Percentiles rank a stretch among this genome's conserved stretches.
phyloP scores from a whole-genome alignment of 2,329 filamentous ascomycete species.

The Blastomyces silverae region DNA sequence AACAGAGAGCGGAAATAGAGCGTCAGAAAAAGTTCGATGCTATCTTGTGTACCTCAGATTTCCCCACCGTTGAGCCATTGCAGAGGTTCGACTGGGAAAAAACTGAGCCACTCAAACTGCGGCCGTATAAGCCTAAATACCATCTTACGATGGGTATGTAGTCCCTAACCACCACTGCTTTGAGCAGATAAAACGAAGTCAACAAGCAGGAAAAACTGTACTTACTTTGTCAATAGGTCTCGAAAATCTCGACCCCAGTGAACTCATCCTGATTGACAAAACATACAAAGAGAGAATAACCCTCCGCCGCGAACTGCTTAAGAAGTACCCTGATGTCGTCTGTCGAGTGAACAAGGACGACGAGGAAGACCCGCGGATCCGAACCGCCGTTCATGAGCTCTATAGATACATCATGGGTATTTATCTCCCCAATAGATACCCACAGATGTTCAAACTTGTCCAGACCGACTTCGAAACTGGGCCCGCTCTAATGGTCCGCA shows the following conservation, averaged over 20 bases:
- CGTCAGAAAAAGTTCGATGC: conserved; percentile 4
- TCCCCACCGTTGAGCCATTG: conserved; percentile 33
- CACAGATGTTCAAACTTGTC: conserved; percentile 46
- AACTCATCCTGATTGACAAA: conserved; percentile 54
- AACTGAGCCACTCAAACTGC: conserved; percentile 48
- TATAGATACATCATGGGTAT: conserved; percentile 49
- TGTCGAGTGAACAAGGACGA: conserved; percentile 33
- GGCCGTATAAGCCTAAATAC: conserved; percentile 56
- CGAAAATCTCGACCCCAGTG: conserved; percentile 47
- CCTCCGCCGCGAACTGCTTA: conserved; percentile 45
- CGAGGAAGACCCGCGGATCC: conserved; percentile 35
- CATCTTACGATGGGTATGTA: conserved; percentile 56
- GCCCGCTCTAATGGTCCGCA: conserved; percentile 35
- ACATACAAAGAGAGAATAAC: conserved; percentile 50
- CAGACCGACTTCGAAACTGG: conserved; percentile 26
- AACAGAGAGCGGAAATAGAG: conserved; percentile 10
- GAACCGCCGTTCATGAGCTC: conserved; percentile 49
- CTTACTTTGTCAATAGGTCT: conserved; percentile 39
- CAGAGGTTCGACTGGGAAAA: conserved; percentile 46
- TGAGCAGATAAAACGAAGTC: neutral
- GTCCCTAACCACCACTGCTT: conserved; percentile 1
- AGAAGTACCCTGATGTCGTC: conserved; percentile 38
- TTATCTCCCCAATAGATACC: conserved; percentile 54
- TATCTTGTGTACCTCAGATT: conserved; percentile 12
- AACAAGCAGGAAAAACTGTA: neutral